Evolutionary conservation across 2,329 filamentous ascomycete genomes (phyloP).

Genomic region (Diaporthe vaccinii): DNA sequence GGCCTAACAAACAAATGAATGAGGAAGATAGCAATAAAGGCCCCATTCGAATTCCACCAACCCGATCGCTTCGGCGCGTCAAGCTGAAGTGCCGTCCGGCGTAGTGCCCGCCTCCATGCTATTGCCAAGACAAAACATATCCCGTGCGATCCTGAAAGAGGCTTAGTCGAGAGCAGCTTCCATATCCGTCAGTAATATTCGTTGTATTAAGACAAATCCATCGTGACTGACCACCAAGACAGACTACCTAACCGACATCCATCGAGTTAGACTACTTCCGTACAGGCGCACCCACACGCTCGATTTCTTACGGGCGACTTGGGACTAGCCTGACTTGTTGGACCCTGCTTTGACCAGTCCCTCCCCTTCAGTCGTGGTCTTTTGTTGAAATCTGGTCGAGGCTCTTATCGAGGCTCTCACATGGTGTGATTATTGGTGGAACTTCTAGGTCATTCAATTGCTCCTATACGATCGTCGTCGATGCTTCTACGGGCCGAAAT

Average conservation of each 20-base stretch:
- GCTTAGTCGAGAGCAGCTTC: conserved; percentile 5
- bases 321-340: not conserved
- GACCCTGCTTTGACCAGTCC: not conserved
- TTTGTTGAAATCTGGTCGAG: not conserved
- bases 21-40: conserved; percentile 19
- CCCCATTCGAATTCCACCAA: conserved; percentile 15
- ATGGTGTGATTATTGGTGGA: conserved; percentile 13
- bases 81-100: conserved; percentile 26
- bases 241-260: not conserved
- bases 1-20: conserved; percentile 17
- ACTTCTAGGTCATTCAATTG: not conserved
- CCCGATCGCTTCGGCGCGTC: conserved; percentile 15
- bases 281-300: not conserved
- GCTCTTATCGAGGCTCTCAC: not conserved
- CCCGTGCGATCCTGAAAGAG: conserved; percentile 25
- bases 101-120: conserved; percentile 6
- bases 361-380: not conserved
- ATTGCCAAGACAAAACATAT: conserved; percentile 27
- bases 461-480: conserved; percentile 1
- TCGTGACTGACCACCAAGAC: conserved; percentile 7
- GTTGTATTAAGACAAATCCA: conserved; percentile 18
- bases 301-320: not conserved
- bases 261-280: not conserved
- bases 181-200: conserved; percentile 11
- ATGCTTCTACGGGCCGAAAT: not conserved